Conservation (phyloP, 2,329 filamentous ascomycete genomes). For the Ceratocystis smalleyi region DNA sequence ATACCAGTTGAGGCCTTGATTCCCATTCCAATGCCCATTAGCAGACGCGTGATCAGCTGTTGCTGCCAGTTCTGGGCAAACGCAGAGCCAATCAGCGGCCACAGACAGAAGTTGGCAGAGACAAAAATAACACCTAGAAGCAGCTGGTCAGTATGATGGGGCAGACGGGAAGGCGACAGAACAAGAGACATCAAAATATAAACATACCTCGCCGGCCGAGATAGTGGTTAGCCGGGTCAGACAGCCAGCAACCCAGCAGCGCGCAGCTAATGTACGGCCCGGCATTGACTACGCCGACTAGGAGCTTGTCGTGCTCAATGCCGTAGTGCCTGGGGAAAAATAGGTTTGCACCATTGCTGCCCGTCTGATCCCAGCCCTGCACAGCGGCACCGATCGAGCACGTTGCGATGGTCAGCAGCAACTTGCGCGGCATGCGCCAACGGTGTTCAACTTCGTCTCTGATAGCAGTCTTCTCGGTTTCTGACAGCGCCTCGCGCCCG, state of each 20-base stretch:
- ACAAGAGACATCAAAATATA: background rate
- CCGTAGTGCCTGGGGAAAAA: constrained; percentile 36
- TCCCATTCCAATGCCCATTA: constrained; percentile 48
- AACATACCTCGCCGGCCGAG: constrained; percentile 44
- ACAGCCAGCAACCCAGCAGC: constrained; percentile 40
- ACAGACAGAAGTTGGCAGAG: constrained; percentile 44
- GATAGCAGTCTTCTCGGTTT: constrained; percentile 25
- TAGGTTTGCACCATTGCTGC: constrained; percentile 45
- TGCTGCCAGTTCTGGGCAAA: constrained; percentile 43
- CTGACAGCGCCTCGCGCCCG: constrained; percentile 21
- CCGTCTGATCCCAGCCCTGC: constrained; percentile 50
- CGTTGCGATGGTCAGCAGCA: constrained; percentile 32
- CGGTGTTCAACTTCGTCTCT: constrained; percentile 39
- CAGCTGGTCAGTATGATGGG: constrained; percentile 23
- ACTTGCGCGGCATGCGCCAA: constrained; percentile 36
- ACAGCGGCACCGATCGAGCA: constrained; percentile 42
- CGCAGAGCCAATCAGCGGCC: constrained; percentile 45
- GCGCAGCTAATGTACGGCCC: constrained; percentile 31
- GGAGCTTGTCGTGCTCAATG: constrained; percentile 29
- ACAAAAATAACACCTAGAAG: constrained; percentile 42
- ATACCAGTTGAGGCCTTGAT: constrained; percentile 28
- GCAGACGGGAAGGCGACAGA: background rate
- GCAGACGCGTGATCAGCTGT: constrained; percentile 31
- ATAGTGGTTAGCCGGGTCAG: constrained; percentile 42
- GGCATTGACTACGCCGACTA: constrained; percentile 25